These are phyloP conservation scores for Phytophthora syringae DNA, from an alignment of 352 stramenopile genomes.

Conservation along the genomic window DNA sequence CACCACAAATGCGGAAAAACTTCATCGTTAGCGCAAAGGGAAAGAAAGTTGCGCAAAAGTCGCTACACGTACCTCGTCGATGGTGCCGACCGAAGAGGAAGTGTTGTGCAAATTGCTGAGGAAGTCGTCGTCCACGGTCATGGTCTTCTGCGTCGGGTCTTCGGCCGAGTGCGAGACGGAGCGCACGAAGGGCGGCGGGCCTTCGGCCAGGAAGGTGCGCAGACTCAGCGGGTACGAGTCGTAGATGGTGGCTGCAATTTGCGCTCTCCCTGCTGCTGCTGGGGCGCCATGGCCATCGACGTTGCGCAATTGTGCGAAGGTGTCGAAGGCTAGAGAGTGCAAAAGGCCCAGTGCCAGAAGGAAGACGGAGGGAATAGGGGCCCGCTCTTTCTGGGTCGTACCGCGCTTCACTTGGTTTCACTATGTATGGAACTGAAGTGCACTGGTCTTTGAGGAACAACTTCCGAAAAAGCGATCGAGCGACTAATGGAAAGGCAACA, in stretches of 20 bases:
- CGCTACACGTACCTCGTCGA: conserved; percentile 18
- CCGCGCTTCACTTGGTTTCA: conserved; percentile 13
- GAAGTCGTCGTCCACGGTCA: conserved; percentile 33
- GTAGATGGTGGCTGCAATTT: conserved; percentile 57
- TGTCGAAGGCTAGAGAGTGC: neutral
- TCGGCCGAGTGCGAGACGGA: conserved; percentile 31
- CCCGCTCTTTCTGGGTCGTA: too few species aligned
- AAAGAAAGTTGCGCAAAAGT: neutral
- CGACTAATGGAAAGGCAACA: neutral
- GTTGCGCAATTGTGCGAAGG: neutral
- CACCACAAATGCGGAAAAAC: neutral
- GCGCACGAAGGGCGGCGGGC: conserved; percentile 37
- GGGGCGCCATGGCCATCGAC: conserved; percentile 38
- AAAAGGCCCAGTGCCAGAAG: conserved; percentile 35
- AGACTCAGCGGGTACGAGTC: conserved; percentile 71
- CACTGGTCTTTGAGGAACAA: neutral
- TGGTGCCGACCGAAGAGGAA: conserved; percentile 27
- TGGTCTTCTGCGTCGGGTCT: conserved; percentile 23
- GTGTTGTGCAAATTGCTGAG: conserved; percentile 38
- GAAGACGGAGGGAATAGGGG: conserved; percentile 33
- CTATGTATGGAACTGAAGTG: conserved; percentile 3
- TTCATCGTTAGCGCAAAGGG: neutral
- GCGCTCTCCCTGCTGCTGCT: conserved; percentile 16
- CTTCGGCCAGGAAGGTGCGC: conserved; percentile 30
- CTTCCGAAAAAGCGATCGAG: neutral